phyloP scores from a whole-genome alignment of 2,329 filamentous ascomycete species.

The Ilyonectria robusta region DNA sequence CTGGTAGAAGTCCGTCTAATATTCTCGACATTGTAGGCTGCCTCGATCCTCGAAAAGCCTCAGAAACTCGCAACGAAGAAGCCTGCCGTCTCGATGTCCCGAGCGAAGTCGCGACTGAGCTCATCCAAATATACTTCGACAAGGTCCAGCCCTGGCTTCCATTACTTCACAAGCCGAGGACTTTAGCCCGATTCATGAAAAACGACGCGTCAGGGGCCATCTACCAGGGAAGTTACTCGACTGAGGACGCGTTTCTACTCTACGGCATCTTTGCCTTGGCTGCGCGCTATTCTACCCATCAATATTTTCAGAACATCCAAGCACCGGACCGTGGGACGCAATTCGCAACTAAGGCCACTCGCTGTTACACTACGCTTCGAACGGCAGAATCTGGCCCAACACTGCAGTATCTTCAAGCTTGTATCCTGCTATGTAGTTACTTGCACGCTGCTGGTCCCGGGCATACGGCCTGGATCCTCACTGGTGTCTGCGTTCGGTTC shows the following conservation, averaged over 20 bases:
- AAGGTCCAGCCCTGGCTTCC: slow-evolving; percentile 1
- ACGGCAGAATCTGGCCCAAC: neutral
- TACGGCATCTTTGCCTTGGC: neutral
- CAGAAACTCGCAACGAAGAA: too few relatives aligned
- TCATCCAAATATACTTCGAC: neutral
- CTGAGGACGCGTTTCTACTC: neutral
- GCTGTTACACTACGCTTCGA: neutral
- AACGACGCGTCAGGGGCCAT: neutral
- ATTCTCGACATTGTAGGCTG: too few relatives aligned
- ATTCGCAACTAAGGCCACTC: neutral
- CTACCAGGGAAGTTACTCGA: neutral
- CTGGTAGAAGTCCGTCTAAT: too few relatives aligned
- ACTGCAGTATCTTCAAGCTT: neutral
- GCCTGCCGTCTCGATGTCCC: neutral
- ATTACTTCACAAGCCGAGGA: neutral
- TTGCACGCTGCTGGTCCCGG: neutral
- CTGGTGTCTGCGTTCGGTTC: neutral
- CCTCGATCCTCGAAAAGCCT: too few relatives aligned
- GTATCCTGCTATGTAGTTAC: neutral
- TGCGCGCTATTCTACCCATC: neutral
- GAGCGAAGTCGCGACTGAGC: neutral
- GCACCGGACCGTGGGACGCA: neutral
- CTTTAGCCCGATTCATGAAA: neutral
- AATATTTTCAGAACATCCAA: neutral
- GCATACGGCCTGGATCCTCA: neutral